These are phyloP conservation scores for Neofusicoccum parvum DNA, from an alignment of 2,329 filamentous ascomycete species.

Conservation along the genomic window DNA sequence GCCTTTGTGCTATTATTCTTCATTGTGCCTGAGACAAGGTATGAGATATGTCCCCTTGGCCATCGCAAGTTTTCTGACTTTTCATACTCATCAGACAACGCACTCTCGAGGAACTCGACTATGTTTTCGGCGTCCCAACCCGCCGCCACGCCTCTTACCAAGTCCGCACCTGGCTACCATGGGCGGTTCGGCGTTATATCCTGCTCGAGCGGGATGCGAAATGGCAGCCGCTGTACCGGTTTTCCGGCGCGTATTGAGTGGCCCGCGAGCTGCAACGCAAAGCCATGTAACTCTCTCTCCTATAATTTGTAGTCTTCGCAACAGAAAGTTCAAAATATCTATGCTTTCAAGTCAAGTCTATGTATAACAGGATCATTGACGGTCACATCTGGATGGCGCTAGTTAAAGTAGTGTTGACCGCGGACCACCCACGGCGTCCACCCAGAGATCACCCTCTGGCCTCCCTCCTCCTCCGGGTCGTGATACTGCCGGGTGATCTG, in stretches of 20 bases:
- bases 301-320: too few relatives aligned
- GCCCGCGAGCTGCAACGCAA: too few relatives aligned
- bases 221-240: conserved; percentile 42
- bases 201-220: conserved; percentile 38
- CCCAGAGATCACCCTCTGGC: too few relatives aligned
- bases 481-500: too few relatives aligned
- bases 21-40: conserved; percentile 49
- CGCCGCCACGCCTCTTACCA: conserved; percentile 45
- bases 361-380: too few relatives aligned
- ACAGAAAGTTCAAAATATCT: too few relatives aligned
- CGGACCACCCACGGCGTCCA: too few relatives aligned
- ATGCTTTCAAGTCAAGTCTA: too few relatives aligned
- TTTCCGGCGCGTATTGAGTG: conserved; percentile 25
- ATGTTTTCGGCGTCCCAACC: conserved; percentile 52
- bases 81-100: conserved; percentile 50
- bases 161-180: conserved; percentile 44
- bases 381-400: too few relatives aligned
- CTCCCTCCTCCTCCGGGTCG: too few relatives aligned
- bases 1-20: conserved; percentile 67
- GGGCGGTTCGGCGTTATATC: conserved; percentile 49
- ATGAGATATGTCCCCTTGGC: not conserved
- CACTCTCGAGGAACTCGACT: conserved; percentile 53
- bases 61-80: conserved; percentile 64
- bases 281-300: too few relatives aligned
- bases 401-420: too few relatives aligned